Conservation (phyloP, 106 monocot genomes). For the Hemerocallis citrina region DNA sequence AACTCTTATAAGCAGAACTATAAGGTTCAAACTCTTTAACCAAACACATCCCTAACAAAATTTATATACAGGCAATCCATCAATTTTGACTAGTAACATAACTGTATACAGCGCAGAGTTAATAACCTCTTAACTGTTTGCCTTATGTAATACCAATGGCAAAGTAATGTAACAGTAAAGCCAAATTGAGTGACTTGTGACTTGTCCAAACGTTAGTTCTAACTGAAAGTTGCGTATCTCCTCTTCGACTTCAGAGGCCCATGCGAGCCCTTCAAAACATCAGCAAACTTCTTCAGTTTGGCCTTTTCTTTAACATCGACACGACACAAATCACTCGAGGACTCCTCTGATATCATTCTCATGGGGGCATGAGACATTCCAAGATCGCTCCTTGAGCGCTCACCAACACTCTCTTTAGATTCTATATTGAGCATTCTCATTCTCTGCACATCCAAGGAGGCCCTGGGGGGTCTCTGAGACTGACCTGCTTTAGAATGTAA, state of each 20-base stretch:
- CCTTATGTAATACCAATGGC: no score
- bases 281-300: slow-evolving; percentile 9
- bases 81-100: no score
- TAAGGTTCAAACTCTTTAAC: no score
- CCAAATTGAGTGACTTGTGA: no score
- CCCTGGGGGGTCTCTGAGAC: neutral
- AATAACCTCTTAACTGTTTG: no score
- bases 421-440: neutral
- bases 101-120: no score
- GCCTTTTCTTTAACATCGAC: neutral
- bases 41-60: no score
- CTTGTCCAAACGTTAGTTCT: neutral
- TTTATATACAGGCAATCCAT: no score
- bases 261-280: slow-evolving; percentile 3
- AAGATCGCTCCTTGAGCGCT: neutral
- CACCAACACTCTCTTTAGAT: neutral
- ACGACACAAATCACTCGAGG: neutral
- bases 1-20: no score
- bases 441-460: neutral
- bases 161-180: no score
- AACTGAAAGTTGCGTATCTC: slow-evolving; percentile 4
- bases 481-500: neutral
- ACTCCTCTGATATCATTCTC: slow-evolving; percentile 13
- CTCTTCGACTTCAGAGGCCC: neutral
- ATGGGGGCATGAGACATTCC: slow-evolving; percentile 4